Evolutionary conservation across 495 filamentous ascomycete genomes (phyloP).

Genomic region (Chaetomium cochliodes): DNA sequence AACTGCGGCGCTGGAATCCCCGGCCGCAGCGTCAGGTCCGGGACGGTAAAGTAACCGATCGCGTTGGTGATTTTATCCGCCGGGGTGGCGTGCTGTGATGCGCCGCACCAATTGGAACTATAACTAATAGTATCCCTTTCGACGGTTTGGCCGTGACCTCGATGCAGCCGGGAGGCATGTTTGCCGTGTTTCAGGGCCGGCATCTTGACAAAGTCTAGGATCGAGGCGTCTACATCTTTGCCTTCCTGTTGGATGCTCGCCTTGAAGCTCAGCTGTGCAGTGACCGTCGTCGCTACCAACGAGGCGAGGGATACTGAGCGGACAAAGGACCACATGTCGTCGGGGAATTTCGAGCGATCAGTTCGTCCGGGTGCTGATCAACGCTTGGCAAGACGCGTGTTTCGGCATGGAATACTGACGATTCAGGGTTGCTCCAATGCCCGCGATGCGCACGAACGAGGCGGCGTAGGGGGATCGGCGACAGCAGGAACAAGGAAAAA

Average conservation of each 20-base stretch:
- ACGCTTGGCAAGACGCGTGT: constrained; percentile 3
- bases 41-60: constrained; percentile 31
- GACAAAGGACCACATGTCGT: constrained; percentile 26
- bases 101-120: constrained; percentile 38
- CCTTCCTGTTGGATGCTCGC: constrained; percentile 26
- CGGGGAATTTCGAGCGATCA: not conserved
- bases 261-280: constrained; percentile 26
- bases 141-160: not conserved
- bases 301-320: constrained; percentile 19
- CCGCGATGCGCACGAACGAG: constrained; percentile 6
- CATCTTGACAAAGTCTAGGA: constrained; percentile 23
- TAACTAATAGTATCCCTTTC: constrained; percentile 29
- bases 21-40: constrained; percentile 29
- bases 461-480: not conserved
- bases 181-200: constrained; percentile 26
- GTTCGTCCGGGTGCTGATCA: constrained; percentile 1
- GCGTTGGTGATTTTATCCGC: constrained; percentile 27
- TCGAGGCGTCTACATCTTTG: constrained; percentile 15
- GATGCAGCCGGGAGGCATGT: constrained; percentile 8
- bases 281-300: constrained; percentile 19
- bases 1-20: constrained; percentile 28
- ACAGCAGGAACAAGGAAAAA: not conserved
- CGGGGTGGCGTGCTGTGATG: constrained; percentile 26
- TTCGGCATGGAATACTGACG: not conserved
- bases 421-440: not conserved